Evolutionary conservation across 345 rosid species (phyloP).

Genomic region (Citrus medica): DNA sequence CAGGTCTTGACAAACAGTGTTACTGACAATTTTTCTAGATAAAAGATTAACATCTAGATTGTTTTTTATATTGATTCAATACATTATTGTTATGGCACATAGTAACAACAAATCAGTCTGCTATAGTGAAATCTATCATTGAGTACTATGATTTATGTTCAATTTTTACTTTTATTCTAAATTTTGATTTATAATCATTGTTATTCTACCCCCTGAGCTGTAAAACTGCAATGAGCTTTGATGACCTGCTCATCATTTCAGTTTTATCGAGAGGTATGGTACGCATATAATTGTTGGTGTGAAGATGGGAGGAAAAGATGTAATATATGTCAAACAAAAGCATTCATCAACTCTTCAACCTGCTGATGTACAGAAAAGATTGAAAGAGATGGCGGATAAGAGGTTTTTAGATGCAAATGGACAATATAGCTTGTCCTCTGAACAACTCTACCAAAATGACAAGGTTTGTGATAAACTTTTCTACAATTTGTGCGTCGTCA

Average conservation of each 20-base stretch:
- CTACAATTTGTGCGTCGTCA: neutral
- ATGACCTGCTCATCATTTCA: conserved; percentile 26
- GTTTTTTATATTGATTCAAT: neutral
- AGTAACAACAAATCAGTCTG: neutral
- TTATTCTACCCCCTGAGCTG: neutral
- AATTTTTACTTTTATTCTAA: neutral
- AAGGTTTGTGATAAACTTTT: conserved; percentile 33
- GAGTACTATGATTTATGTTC: too few species aligned
- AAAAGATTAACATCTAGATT: neutral
- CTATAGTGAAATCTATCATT: neutral
- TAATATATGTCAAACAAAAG: conserved; percentile 75
- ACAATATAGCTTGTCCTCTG: conserved; percentile 35
- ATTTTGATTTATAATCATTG: neutral
- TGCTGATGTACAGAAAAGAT: conserved; percentile 68
- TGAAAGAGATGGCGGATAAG: conserved; percentile 85
- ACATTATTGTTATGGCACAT: neutral
- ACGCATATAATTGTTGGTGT: conserved; percentile 88
- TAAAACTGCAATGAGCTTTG: conserved; percentile 4
- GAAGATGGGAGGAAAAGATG: conserved; percentile 98
- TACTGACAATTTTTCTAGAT: neutral
- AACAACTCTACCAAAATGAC: conserved; percentile 28
- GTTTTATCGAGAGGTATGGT: conserved; percentile 81
- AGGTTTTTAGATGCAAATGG: conserved; percentile 61
- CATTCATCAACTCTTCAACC: conserved; percentile 75
- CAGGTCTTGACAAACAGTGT: neutral